Conservation (phyloP, 2,329 filamentous ascomycete species). For the Curvularia lunata region DNA sequence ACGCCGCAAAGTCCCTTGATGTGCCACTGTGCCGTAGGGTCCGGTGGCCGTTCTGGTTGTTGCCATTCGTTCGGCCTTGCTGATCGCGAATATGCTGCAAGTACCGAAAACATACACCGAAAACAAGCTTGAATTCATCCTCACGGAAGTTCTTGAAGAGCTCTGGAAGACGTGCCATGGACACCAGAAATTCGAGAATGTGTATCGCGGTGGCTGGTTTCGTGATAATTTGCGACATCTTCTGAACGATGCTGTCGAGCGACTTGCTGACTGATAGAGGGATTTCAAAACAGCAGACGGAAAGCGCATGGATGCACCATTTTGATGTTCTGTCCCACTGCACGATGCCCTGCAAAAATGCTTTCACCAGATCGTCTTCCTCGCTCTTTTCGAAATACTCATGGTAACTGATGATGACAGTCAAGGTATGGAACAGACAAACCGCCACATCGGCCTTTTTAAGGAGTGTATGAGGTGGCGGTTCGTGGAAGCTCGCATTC, state of each 20-base stretch:
- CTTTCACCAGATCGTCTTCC: conserved; percentile 85
- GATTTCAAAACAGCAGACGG: conserved; percentile 93
- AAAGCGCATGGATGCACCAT: conserved; percentile 91
- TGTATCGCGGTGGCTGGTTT: conserved; percentile 91
- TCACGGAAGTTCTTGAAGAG: conserved; percentile 88
- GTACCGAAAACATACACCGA: conserved; percentile 94
- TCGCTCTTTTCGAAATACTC: conserved; percentile 81
- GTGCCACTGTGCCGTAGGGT: conserved; percentile 53
- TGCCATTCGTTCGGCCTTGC: conserved; percentile 49
- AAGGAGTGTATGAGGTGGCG: conserved; percentile 76
- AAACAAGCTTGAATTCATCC: conserved; percentile 91
- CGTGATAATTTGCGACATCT: conserved; percentile 95
- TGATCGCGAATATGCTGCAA: conserved; percentile 83
- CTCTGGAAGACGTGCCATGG: conserved; percentile 81
- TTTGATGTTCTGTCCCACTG: conserved; percentile 87
- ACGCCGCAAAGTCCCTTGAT: conserved; percentile 50
- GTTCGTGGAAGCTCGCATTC: conserved; percentile 77
- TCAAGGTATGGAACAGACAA: conserved; percentile 85
- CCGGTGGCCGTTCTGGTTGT: conserved; percentile 44
- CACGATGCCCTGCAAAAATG: conserved; percentile 84
- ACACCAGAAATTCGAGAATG: conserved; percentile 93
- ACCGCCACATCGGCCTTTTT: conserved; percentile 88
- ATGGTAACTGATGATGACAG: conserved; percentile 90
- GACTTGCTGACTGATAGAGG: conserved; percentile 85
- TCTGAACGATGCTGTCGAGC: conserved; percentile 83